phyloP scores from a whole-genome alignment of 768 basidiomycete genomes.

The Mycena amicta region DNA sequence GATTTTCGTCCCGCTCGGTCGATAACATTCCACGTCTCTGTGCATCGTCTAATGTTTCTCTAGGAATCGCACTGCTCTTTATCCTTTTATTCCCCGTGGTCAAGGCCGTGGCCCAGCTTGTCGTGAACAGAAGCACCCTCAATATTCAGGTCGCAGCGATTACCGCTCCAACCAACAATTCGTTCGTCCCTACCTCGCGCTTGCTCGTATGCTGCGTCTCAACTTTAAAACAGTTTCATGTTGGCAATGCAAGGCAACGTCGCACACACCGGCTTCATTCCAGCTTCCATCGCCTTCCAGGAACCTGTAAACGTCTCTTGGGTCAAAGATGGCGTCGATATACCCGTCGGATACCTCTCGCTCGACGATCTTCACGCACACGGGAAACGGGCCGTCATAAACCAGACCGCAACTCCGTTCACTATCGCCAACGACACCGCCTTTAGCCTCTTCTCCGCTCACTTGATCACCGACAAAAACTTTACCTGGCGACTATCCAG shows the following conservation, averaged over 20 bases:
- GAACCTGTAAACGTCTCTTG: constrained; percentile 61
- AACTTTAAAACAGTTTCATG: constrained; percentile 44
- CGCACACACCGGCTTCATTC: constrained; percentile 66
- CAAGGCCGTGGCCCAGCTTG: constrained; percentile 61
- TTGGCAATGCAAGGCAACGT: constrained; percentile 58
- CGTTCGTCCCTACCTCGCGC: constrained; percentile 40
- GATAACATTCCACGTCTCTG: neutral
- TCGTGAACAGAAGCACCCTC: constrained; percentile 58
- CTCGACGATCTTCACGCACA: constrained; percentile 51
- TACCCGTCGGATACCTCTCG: constrained; percentile 56
- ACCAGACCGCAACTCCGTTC: constrained; percentile 59
- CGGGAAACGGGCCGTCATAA: constrained; percentile 59
- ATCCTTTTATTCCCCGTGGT: constrained; percentile 71
- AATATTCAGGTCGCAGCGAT: constrained; percentile 57
- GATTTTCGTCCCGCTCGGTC: constrained; percentile 49
- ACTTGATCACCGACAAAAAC: constrained; percentile 64
- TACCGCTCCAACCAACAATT: constrained; percentile 53
- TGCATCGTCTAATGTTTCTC: neutral
- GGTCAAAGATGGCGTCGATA: constrained; percentile 50
- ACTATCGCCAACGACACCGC: constrained; percentile 55
- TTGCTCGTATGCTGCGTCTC: neutral
- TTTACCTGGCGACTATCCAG: constrained; percentile 71
- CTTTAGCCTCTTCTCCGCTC: constrained; percentile 62
- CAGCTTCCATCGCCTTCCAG: constrained; percentile 63
- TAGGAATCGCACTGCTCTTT: constrained; percentile 60